phyloP scores from a whole-genome alignment of 1,284 basidiomycete species.

The Athelia sp. region DNA sequence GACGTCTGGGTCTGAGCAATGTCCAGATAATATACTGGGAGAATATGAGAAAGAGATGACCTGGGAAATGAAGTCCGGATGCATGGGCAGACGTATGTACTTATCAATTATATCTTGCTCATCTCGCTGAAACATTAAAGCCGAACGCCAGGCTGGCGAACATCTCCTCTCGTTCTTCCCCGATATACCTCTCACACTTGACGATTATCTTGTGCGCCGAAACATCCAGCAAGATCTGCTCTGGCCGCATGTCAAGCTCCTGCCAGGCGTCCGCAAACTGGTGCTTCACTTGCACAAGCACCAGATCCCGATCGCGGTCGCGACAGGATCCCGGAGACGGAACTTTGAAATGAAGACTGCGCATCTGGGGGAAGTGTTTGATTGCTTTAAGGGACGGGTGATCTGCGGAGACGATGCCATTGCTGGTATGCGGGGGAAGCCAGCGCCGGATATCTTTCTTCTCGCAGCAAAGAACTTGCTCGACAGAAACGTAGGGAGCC shows the following conservation, averaged over 20 bases:
- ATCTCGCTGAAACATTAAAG: constrained; percentile 33
- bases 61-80: constrained; percentile 78
- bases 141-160: constrained; percentile 55
- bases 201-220: constrained; percentile 53
- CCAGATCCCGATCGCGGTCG: constrained; percentile 70
- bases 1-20: background rate
- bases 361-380: constrained; percentile 53
- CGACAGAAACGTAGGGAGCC: constrained; percentile 48
- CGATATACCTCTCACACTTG: constrained; percentile 53
- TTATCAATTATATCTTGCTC: background rate
- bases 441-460: constrained; percentile 70
- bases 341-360: constrained; percentile 64
- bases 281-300: constrained; percentile 61
- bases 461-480: constrained; percentile 56
- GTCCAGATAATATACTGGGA: constrained; percentile 62
- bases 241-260: constrained; percentile 63
- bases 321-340: constrained; percentile 63
- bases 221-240: constrained; percentile 52
- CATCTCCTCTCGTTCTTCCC: constrained; percentile 75
- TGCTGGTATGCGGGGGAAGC: constrained; percentile 37
- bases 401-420: constrained; percentile 63
- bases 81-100: constrained; percentile 75
- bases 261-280: constrained; percentile 65
- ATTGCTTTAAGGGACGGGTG: constrained; percentile 53
- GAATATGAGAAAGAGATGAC: constrained; percentile 73